A percentile compares a stretch with the other conserved stretches of the same genome.
Conservation (phyloP, 2,329 filamentous ascomycete species). For the Anthostomella pinea region DNA sequence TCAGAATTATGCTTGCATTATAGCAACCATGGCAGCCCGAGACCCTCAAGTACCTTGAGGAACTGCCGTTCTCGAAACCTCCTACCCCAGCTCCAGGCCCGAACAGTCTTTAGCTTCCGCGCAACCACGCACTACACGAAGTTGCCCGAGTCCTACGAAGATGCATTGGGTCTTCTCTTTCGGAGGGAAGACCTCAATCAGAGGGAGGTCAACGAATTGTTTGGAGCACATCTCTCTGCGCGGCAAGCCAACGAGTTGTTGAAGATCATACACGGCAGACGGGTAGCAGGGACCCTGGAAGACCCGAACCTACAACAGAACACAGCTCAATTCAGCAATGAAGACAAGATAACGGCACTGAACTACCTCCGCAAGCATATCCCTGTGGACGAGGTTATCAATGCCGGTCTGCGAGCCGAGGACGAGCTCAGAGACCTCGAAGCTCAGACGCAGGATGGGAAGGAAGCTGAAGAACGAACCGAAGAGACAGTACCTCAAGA, state of each 20-base stretch:
- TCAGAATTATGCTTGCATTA: conserved; percentile 20
- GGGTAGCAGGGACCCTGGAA: conserved; percentile 61
- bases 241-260: conserved; percentile 51
- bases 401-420: conserved; percentile 60
- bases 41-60: conserved; percentile 7
- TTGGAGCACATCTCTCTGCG: conserved; percentile 46
- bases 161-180: conserved; percentile 54
- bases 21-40: conserved; percentile 12
- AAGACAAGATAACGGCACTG: conserved; percentile 47
- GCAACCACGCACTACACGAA: conserved; percentile 54
- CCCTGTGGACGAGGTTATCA: conserved; percentile 58
- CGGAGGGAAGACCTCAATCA: conserved; percentile 46
- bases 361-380: conserved; percentile 53
- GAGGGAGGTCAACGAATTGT: conserved; percentile 46
- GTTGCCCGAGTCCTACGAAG: conserved; percentile 55
- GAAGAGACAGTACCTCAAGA: conserved; percentile 10
- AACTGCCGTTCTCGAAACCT: conserved; percentile 9
- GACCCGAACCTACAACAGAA: conserved; percentile 52
- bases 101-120: conserved; percentile 29
- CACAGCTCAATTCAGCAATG: conserved; percentile 42
- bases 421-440: conserved; percentile 58
- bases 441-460: conserved; percentile 19
- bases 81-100: conserved; percentile 21
- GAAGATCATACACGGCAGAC: conserved; percentile 58
- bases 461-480: conserved; percentile 20